Evolutionary conservation across 2,329 filamentous ascomycete genomes (phyloP).

Genomic region (Xylariaceae sp.): DNA sequence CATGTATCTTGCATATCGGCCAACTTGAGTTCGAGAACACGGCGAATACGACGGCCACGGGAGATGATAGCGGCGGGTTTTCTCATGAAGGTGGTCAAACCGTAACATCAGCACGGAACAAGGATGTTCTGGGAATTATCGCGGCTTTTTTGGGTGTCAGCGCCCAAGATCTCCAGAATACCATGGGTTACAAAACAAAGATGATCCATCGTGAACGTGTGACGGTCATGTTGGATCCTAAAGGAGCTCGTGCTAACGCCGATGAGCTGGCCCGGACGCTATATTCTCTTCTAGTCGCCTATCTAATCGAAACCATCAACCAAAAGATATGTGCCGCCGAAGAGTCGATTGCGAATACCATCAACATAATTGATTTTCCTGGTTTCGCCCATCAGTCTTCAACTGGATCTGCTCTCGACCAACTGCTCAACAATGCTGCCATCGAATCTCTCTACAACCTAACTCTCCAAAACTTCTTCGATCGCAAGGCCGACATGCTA

Average conservation of each 20-base stretch:
- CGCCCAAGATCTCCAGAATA: conserved; percentile 79
- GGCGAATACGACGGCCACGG: conserved; percentile 75
- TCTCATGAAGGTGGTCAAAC: conserved; percentile 91
- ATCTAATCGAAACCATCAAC: conserved; percentile 91
- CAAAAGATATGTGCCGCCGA: conserved; percentile 85
- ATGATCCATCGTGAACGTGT: conserved; percentile 95
- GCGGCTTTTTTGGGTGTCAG: conserved; percentile 93
- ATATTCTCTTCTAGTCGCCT: conserved; percentile 91
- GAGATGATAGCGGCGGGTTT: conserved; percentile 93
- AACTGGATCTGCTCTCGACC: conserved; percentile 84
- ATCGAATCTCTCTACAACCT: conserved; percentile 92
- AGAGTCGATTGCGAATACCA: conserved; percentile 87
- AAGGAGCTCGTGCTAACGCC: conserved; percentile 85
- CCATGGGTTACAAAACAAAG: conserved; percentile 93
- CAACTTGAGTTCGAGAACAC: conserved; percentile 91
- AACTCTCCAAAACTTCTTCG: conserved; percentile 93
- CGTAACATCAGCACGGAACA: conserved; percentile 88
- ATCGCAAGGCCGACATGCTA: conserved; percentile 87
- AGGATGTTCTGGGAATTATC: conserved; percentile 81
- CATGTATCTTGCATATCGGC: conserved; percentile 93
- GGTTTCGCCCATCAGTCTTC: conserved; percentile 85
- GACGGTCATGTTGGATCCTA: conserved; percentile 96
- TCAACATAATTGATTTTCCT: conserved; percentile 95
- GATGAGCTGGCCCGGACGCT: conserved; percentile 92
- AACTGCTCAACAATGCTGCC: conserved; percentile 92